Conservation (phyloP, 2,329 filamentous ascomycete species). For the Pseudogymnoascus sp. region DNA sequence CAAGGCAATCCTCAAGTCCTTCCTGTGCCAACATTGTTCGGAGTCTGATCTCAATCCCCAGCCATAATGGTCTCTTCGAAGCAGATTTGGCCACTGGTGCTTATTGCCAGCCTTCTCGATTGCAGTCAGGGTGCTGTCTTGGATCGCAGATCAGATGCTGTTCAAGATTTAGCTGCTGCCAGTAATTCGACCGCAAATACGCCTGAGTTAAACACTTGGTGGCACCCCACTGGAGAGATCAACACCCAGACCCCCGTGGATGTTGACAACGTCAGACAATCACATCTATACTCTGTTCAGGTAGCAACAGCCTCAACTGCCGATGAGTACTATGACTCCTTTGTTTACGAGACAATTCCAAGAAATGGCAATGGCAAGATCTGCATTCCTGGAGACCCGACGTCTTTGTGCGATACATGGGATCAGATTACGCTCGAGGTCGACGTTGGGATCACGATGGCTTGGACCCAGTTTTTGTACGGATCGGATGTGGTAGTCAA, state of each 20-base stretch:
- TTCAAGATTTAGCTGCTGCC: background rate
- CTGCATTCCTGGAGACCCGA: constrained; percentile 20
- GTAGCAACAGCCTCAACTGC: constrained; percentile 14
- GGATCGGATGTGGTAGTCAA: constrained; percentile 23
- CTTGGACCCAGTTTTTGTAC: constrained; percentile 31
- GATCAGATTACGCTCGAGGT: constrained; percentile 30
- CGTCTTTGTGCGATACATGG: constrained; percentile 17
- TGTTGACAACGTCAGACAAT: constrained; percentile 22
- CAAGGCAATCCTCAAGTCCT: background rate
- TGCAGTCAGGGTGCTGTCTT: background rate
- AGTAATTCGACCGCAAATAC: background rate
- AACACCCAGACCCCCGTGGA: constrained; percentile 20
- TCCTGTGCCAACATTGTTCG: background rate
- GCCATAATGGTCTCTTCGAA: background rate
- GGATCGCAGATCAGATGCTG: background rate
- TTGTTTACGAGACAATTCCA: constrained; percentile 32
- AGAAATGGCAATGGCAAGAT: constrained; percentile 32
- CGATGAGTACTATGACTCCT: constrained; percentile 27
- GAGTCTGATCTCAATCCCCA: background rate
- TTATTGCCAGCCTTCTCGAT: background rate
- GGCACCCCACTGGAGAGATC: constrained; percentile 23
- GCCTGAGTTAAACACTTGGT: constrained; percentile 15
- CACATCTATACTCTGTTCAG: constrained; percentile 21
- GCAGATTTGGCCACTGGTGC: background rate
- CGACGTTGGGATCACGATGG: constrained; percentile 29